Evolutionary conservation across 306 rosid species (phyloP).

Genomic region (Pterocarpus santalinus): DNA sequence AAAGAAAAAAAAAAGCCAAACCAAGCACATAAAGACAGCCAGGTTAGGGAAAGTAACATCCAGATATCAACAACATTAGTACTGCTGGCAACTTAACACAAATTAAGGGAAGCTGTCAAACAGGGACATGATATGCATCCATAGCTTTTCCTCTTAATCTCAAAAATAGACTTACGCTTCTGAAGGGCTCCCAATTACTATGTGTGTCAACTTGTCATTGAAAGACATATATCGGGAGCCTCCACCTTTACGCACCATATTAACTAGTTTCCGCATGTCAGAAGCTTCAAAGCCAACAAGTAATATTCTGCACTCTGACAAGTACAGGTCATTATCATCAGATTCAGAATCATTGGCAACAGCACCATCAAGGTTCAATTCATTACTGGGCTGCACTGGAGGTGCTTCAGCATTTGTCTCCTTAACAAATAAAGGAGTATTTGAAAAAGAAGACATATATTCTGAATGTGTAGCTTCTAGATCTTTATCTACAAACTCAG

Average conservation of each 20-base stretch:
- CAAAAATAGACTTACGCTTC: slow-evolving; percentile 68
- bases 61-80: slow-evolving; percentile 19
- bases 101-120: slow-evolving; percentile 23
- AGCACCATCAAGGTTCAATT: slow-evolving; percentile 60
- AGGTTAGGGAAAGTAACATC: slow-evolving; percentile 33
- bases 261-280: slow-evolving; percentile 85
- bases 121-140: slow-evolving; percentile 23
- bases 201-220: slow-evolving; percentile 88
- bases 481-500: slow-evolving; percentile 64
- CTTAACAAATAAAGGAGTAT: slow-evolving; percentile 54
- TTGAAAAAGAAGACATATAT: slow-evolving; percentile 48
- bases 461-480: slow-evolving; percentile 70
- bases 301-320: slow-evolving; percentile 86
- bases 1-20: slow-evolving; percentile 19
- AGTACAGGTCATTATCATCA: slow-evolving; percentile 81
- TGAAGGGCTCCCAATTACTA: slow-evolving; percentile 82
- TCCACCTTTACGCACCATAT: slow-evolving; percentile 91
- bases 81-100: slow-evolving; percentile 8
- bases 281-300: slow-evolving; percentile 87
- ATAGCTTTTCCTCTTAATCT: slow-evolving; percentile 20
- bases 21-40: slow-evolving; percentile 24
- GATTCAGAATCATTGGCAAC: slow-evolving; percentile 90
- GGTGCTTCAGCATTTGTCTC: slow-evolving; percentile 61
- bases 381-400: slow-evolving; percentile 53
- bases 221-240: slow-evolving; percentile 80